Evolutionary conservation across 2,329 filamentous ascomycete genomes (phyloP).

Genomic region (Cordyceps farinosa): DNA sequence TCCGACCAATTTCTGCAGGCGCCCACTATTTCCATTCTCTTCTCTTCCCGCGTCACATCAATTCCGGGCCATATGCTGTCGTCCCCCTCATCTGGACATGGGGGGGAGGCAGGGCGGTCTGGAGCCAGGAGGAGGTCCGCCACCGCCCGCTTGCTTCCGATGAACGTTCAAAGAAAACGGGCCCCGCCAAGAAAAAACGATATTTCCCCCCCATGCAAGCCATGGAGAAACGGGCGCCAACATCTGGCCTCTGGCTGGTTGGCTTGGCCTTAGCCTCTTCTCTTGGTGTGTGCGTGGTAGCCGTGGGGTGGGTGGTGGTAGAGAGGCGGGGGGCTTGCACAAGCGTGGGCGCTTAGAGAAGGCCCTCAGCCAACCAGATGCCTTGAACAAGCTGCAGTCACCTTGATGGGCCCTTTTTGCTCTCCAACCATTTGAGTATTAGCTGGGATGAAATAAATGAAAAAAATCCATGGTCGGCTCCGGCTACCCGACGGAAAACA

Average conservation of each 20-base stretch:
- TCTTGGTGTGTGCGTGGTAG: background rate
- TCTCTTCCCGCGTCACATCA: background rate
- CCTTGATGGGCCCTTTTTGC: background rate
- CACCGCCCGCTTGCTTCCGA: background rate
- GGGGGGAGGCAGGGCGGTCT: background rate
- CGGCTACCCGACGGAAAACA: no score
- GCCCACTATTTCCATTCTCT: background rate
- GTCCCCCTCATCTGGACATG: no score
- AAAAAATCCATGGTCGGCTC: no score
- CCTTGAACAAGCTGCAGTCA: background rate
- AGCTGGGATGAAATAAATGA: no score
- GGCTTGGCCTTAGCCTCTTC: background rate
- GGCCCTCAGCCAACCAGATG: background rate
- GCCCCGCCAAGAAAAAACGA: background rate
- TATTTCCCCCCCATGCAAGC: background rate
- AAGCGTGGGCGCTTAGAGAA: constrained; percentile 12
- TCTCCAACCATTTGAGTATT: background rate
- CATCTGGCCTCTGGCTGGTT: background rate
- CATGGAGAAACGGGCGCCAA: constrained; percentile 9
- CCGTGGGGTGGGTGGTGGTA: background rate
- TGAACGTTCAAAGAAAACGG: background rate
- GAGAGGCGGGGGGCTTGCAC: background rate
- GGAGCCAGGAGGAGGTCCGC: background rate
- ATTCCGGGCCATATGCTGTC: no score
- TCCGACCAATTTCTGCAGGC: constrained; percentile 11